Base-by-base conservation (phyloP, 2,329 filamentous ascomycete genomes). In the Macroventuria anomochaeta region DNA sequence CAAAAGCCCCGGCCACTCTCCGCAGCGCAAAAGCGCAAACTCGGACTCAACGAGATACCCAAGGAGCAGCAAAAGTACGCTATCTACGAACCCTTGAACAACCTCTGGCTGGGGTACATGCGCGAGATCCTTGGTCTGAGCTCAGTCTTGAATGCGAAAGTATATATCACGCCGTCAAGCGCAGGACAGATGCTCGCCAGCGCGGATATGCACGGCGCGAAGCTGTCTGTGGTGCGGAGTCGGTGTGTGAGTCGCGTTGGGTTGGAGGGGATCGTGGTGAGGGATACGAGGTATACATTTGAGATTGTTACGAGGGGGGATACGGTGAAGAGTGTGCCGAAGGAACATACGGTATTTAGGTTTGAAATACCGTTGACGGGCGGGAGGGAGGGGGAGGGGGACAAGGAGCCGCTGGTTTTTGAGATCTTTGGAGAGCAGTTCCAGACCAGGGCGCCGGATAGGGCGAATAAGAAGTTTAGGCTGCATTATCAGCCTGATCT, bases 381-480 rank as follows among this genome's bases (percentile, higher is more conserved):
- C 23, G 21, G 61, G 7, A 57, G 59, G 6, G 61, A 58, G 33
- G 36, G 63, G 44, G 67, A 58, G 33, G 60, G 57, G 53, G 63
- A 54, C 32, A 61, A 49, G 29, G 79, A 77, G 56, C 77, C 78
- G 15, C 80, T 97, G 67, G 82, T 87, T 0, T 95, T 97, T 65
- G 93, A 97, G 72, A 79, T 97, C 1, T 84, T 93, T 59, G 95
- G 95, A 2, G 89, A 91, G 64, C 91, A 96, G 70, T 93, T 97
- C 68, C 86, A 91, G 80, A 85, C 88, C 61, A 83, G 92, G 10
- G 87, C 93, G 2, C 86, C 89, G 13, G 93, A 97, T 71, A 81
- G 95, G 18, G 91, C 92, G 41, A 96, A 89, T 66, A 91, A 86
- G 77, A 97, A 96, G 77, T 96, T 96, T 76, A 96, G 95, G 76